phyloP scores from a whole-genome alignment of 2,329 filamentous ascomycete genomes.

The Dryadomyces quercivorus region DNA sequence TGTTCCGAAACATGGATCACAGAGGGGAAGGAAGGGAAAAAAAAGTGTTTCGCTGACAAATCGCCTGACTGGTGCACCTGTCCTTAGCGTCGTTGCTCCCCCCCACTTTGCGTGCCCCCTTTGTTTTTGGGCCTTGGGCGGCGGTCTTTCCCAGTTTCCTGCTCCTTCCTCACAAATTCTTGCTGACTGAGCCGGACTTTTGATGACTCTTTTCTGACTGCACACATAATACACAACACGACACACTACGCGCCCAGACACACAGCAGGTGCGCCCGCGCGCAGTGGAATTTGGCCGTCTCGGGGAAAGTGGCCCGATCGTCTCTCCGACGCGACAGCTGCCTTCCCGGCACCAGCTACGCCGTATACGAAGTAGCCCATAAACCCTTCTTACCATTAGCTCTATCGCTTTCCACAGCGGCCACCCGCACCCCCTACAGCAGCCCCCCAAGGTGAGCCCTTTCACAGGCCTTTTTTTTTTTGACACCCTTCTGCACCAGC shows the following conservation, averaged over 20 bases:
- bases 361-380: too few relatives aligned
- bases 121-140: neutral
- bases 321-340: neutral
- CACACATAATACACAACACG: neutral
- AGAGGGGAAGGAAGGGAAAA: neutral
- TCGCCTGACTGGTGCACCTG: neutral
- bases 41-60: slow-evolving; percentile 3
- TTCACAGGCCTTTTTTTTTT: neutral
- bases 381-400: too few relatives aligned
- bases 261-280: neutral
- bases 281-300: neutral
- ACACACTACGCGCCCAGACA: neutral
- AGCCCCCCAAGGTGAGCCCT: neutral
- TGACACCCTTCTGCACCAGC: slow-evolving; percentile 3
- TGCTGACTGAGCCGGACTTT: slow-evolving; percentile 10
- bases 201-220: slow-evolving; percentile 10
- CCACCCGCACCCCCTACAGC: neutral
- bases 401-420: too few relatives aligned
- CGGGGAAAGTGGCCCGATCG: neutral
- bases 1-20: neutral
- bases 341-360: too few relatives aligned
- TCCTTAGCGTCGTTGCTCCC: neutral
- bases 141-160: neutral
- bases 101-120: neutral
- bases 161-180: neutral